Conservation (phyloP, 106 monocot genomes). For the Chionographis japonica region DNA sequence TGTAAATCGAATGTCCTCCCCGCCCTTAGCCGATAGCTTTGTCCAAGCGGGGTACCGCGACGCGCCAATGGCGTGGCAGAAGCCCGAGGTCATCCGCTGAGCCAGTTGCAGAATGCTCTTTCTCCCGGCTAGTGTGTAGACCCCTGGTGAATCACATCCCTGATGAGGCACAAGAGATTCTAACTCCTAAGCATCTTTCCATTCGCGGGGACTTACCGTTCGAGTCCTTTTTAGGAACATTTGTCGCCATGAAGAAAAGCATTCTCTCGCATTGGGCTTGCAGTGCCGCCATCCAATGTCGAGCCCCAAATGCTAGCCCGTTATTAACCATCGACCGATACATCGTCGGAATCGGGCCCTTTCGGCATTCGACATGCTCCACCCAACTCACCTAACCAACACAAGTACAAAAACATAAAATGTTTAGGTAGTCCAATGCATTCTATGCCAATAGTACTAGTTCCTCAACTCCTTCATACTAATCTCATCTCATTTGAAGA, state of each 20-base stretch:
- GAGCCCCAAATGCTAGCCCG: conserved; percentile 71
- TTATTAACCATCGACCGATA: conserved; percentile 34
- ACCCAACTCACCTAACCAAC: conserved; percentile 53
- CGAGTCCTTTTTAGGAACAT: conserved; percentile 63
- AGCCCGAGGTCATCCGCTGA: conserved; percentile 40
- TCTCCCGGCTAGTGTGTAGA: conserved; percentile 48
- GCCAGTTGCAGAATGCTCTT: conserved; percentile 57
- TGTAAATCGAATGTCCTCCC: conserved; percentile 37
- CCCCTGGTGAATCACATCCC: conserved; percentile 23
- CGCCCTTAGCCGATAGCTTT: conserved; percentile 24
- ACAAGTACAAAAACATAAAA: background rate
- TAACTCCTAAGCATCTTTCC: background rate
- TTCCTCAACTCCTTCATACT: no score
- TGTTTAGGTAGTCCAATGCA: background rate
- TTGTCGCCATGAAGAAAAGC: conserved; percentile 67
- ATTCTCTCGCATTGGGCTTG: conserved; percentile 57
- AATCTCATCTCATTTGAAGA: no score
- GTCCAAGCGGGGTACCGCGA: conserved; percentile 38
- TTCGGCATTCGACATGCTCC: conserved; percentile 54
- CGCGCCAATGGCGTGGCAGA: conserved; percentile 29
- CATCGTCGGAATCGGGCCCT: conserved; percentile 18
- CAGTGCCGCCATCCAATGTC: conserved; percentile 59
- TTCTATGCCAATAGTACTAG: no score
- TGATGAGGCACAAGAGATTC: background rate
- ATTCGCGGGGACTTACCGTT: conserved; percentile 23